phyloP scores from a whole-genome alignment of 2,329 filamentous ascomycete genomes.

The Sclerotinia spermophila region DNA sequence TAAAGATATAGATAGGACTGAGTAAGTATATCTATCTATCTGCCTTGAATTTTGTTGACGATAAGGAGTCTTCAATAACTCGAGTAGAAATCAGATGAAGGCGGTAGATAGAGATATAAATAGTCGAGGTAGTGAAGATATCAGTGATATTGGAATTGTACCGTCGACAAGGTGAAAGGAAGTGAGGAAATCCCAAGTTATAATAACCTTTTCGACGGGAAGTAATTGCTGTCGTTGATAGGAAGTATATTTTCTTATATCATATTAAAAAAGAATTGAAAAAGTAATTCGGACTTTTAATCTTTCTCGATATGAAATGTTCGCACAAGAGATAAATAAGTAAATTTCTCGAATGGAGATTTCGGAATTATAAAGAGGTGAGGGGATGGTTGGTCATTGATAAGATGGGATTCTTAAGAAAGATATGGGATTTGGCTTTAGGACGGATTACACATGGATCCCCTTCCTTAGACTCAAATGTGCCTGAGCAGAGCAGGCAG shows the following conservation, averaged over 20 bases:
- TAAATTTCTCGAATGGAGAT: not conserved
- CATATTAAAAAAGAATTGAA: not conserved
- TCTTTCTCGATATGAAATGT: not conserved
- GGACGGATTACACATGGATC: not conserved
- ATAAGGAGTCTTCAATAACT: not conserved
- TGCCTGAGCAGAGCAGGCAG: not conserved
- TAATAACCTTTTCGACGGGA: not conserved
- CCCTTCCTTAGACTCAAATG: conserved; percentile 1
- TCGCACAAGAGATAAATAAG: not conserved
- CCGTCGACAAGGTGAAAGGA: not conserved
- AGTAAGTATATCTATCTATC: not conserved
- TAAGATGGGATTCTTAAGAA: conserved; percentile 19
- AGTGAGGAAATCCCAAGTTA: not conserved
- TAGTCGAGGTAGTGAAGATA: not conserved
- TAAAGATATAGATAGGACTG: not conserved
- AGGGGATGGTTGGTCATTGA: not conserved
- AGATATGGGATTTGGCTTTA: conserved; percentile 15
- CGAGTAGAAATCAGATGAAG: not conserved
- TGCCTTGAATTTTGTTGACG: not conserved
- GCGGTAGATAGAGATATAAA: not conserved
- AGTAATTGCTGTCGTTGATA: too few species aligned
- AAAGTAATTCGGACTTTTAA: not conserved
- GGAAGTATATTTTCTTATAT: not conserved
- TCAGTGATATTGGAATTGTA: not conserved
- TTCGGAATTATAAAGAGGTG: not conserved